Base-by-base conservation (phyloP, 345 rosid species). In the Hibiscus trionum region DNA sequence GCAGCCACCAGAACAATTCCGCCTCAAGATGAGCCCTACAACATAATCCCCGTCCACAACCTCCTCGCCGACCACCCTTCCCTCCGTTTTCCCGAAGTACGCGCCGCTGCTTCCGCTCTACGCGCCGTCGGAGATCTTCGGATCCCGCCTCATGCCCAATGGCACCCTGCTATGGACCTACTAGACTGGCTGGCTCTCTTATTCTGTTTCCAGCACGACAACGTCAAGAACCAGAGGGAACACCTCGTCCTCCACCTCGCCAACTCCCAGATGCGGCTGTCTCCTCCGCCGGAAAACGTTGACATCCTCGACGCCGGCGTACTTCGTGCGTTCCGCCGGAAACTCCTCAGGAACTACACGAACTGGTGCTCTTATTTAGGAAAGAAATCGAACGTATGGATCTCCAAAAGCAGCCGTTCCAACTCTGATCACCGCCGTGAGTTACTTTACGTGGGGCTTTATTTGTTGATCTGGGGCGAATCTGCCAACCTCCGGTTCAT, bases 41-140 rank as follows among this genome's bases (percentile, higher is more conserved):
- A 94, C 83, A 87, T 94, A 11, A 91, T 94, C 60, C 98, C 97
- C 7, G 86, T 94, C 29, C 90, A 94, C 84, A 91, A 91, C 83
- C 95, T 91, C 77, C 91, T 88, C 61, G 95, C 97, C 7, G 97
- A 91, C 86, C 98, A 91, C 78, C 97, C 96, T 39, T 88, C 98
- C 31, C 93, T 91, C 76, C 91, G 96, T 21, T 91, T 80, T 66
- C 97, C 97, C 0, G 95, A 94, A 80, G 97, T 94, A 19, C 91
- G 98, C 46, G 97, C 96, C 61, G 96, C 91, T 19, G 86, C 96
- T 5, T 93, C 97, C 6, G 93, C 97, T 47, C 79, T 94, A n/a
- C 90, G 84, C 46, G 75, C 93, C 24, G 93, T 91, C 60, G 98
- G 98, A 1, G 84, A 82, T 77, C 92, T 94, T 76, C 93, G 96